Conservation (phyloP, 768 basidiomycete species). For the Daedaleopsis nitida region DNA sequence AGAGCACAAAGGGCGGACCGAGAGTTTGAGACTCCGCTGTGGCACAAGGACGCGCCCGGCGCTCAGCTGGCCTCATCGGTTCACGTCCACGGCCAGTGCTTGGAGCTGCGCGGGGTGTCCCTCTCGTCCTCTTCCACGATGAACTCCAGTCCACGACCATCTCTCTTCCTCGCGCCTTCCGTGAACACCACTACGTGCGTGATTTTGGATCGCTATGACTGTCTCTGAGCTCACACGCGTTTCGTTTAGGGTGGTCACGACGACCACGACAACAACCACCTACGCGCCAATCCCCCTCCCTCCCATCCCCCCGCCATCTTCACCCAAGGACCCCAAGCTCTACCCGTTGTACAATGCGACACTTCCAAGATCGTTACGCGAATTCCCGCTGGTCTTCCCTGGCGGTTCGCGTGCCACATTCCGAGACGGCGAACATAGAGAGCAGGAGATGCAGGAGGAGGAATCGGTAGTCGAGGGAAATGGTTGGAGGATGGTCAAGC, state of each 20-base stretch:
- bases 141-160: constrained; percentile 65
- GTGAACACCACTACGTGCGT: constrained; percentile 84
- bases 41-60: constrained; percentile 14
- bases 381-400: constrained; percentile 80
- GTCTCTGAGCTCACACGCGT: constrained; percentile 4
- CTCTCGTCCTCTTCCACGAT: constrained; percentile 44
- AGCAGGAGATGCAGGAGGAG: constrained; percentile 71
- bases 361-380: constrained; percentile 71
- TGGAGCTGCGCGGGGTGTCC: constrained; percentile 22
- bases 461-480: constrained; percentile 63
- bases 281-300: constrained; percentile 89
- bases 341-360: constrained; percentile 78
- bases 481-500: constrained; percentile 77
- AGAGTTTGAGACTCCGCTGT: constrained; percentile 22
- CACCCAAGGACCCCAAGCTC: constrained; percentile 76
- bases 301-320: constrained; percentile 65
- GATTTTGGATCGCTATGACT: constrained; percentile 1
- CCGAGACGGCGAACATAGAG: constrained; percentile 64
- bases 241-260: constrained; percentile 73
- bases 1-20: neutral
- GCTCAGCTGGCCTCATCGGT: constrained; percentile 16
- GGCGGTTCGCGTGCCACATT: constrained; percentile 82
- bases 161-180: constrained; percentile 74
- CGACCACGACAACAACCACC: constrained; percentile 88
- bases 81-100: constrained; percentile 22